These are phyloP conservation scores for Kingdonia uniflora DNA, from an alignment of 164 flowering plant species.

Conservation along the genomic window DNA sequence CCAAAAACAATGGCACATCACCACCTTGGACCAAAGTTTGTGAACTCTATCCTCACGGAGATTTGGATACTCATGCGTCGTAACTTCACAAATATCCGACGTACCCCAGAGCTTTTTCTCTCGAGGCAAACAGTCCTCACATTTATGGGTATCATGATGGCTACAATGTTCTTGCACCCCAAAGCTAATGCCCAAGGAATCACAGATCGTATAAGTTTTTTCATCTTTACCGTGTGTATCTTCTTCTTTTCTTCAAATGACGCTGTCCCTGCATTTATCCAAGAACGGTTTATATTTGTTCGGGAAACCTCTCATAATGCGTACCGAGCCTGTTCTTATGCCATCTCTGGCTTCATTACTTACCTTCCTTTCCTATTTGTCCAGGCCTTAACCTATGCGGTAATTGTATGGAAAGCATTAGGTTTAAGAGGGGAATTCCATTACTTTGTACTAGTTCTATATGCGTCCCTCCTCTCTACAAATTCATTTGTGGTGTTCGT, in stretches of 20 bases:
- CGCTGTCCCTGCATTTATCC: slow-evolving; percentile 72
- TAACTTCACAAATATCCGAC: slow-evolving; percentile 48
- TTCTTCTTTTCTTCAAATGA: slow-evolving; percentile 79
- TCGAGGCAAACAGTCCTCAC: slow-evolving; percentile 56
- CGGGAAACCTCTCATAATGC: slow-evolving; percentile 67
- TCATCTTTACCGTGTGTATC: slow-evolving; percentile 67
- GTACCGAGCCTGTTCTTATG: slow-evolving; percentile 60
- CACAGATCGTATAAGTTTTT: slow-evolving; percentile 57
- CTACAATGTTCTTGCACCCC: slow-evolving; percentile 62
- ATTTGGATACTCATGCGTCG: slow-evolving; percentile 55
- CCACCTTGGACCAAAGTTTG: slow-evolving; percentile 39
- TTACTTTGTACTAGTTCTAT: slow-evolving; percentile 47
- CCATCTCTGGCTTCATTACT: slow-evolving; percentile 54
- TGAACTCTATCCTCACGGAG: slow-evolving; percentile 43
- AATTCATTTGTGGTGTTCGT: slow-evolving; percentile 66
- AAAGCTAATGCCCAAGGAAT: slow-evolving; percentile 36
- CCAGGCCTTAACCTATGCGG: slow-evolving; percentile 47
- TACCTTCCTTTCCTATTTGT: slow-evolving; percentile 61
- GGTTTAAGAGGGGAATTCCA: slow-evolving; percentile 34
- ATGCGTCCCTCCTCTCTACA: slow-evolving; percentile 52
- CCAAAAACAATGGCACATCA: background rate
- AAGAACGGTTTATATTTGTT: slow-evolving; percentile 64
- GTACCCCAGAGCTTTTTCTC: slow-evolving; percentile 76
- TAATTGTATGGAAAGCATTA: slow-evolving; percentile 43
- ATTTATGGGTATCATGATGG: slow-evolving; percentile 71